These are phyloP conservation scores for Nasturtium officinale DNA, from an alignment of 345 rosid genomes.

Conservation along the genomic window DNA sequence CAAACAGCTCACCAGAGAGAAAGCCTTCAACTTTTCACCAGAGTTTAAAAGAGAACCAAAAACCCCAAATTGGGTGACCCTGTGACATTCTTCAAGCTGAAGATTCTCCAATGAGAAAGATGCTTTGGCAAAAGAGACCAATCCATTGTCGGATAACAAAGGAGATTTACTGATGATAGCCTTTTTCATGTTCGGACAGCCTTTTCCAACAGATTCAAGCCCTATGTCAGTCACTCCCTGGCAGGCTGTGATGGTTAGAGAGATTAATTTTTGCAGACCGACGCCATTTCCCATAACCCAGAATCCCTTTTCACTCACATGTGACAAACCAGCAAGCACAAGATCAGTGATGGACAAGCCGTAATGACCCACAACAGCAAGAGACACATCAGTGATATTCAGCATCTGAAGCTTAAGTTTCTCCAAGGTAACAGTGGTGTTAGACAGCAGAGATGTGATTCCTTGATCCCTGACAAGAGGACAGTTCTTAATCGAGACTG, in stretches of 20 bases:
- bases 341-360: constrained; percentile 75
- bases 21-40: constrained; percentile 67
- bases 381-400: constrained; percentile 77
- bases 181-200: constrained; percentile 79
- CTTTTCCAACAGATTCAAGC: constrained; percentile 76
- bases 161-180: constrained; percentile 57
- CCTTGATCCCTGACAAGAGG: constrained; percentile 90
- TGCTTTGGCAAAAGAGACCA: constrained; percentile 70
- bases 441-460: constrained; percentile 60
- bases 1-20: constrained; percentile 69
- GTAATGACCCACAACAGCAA: constrained; percentile 88
- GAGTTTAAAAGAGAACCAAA: constrained; percentile 76
- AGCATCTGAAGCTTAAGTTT: constrained; percentile 79
- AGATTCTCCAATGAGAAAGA: constrained; percentile 72
- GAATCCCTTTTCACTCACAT: constrained; percentile 81
- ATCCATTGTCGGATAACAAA: constrained; percentile 73
- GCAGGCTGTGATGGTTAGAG: constrained; percentile 67
- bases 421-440: constrained; percentile 49
- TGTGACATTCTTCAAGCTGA: constrained; percentile 93
- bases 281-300: constrained; percentile 97
- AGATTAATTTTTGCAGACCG: constrained; percentile 77
- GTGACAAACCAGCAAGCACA: constrained; percentile 58
- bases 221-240: constrained; percentile 73
- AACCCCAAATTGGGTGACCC: constrained; percentile 83
- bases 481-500: constrained; percentile 72